Conservation (phyloP, 164 flowering plant genomes). For the Vitis cinerea region DNA sequence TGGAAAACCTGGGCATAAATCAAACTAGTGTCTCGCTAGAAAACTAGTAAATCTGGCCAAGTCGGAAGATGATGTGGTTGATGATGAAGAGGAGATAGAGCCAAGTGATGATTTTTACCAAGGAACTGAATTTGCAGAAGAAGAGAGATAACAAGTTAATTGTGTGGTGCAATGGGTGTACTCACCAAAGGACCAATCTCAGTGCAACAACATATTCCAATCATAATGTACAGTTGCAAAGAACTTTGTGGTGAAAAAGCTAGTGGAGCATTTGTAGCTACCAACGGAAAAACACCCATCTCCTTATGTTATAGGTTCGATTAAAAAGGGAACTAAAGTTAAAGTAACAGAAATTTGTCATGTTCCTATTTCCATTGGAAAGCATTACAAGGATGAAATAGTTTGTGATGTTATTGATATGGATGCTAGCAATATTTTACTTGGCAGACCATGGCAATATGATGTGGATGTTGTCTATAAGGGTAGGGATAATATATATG, state of each 20-base stretch:
- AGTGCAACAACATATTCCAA: not conserved
- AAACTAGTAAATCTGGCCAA: not conserved
- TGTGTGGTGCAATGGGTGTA: not conserved
- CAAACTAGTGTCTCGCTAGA: not conserved
- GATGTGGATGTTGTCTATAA: too few species aligned
- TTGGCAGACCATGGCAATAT: too few species aligned
- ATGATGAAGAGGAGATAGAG: not conserved
- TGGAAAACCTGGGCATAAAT: not conserved
- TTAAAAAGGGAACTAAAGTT: not conserved
- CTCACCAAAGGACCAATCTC: not conserved
- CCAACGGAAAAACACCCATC: not conserved
- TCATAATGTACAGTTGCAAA: not conserved
- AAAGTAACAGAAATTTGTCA: not conserved
- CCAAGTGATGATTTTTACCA: not conserved
- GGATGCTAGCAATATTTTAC: too few species aligned
- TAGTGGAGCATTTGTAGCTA: not conserved
- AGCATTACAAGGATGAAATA: not conserved
- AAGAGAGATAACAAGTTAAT: not conserved
- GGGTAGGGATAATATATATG: too few species aligned
- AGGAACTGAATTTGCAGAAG: not conserved
- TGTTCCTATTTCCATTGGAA: not conserved
- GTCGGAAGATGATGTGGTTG: not conserved
- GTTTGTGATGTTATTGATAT: too few species aligned
- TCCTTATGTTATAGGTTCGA: constrained; percentile 8
- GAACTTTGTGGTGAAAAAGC: not conserved